Evolutionary conservation across 2,329 filamentous ascomycete species (phyloP).

Genomic region (Trichoderma brevicompactum): DNA sequence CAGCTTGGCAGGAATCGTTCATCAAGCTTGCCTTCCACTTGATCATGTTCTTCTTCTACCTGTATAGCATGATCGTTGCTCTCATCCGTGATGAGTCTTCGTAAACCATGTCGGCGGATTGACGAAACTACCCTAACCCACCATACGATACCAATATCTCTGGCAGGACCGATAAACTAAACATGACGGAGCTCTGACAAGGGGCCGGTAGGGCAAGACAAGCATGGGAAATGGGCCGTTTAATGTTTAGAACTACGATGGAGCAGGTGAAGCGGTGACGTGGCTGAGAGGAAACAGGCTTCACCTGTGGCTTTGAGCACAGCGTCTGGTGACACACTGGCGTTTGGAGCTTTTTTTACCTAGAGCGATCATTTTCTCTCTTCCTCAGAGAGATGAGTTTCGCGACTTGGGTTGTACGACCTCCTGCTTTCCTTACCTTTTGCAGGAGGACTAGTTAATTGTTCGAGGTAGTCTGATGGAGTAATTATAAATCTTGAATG

Average conservation of each 20-base stretch:
- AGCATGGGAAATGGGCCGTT: conserved; percentile 22
- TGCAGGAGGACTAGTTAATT: not conserved
- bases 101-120: conserved; percentile 52
- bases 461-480: conserved; percentile 37
- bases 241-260: conserved; percentile 30
- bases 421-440: conserved; percentile 8
- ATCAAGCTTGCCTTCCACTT: conserved; percentile 98
- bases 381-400: not conserved
- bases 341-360: conserved; percentile 37
- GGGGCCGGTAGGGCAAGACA: conserved; percentile 16
- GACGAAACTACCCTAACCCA: conserved; percentile 25
- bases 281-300: conserved; percentile 38
- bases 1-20: conserved; percentile 80
- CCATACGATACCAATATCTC: conserved; percentile 31
- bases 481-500: conserved; percentile 38
- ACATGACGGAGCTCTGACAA: conserved; percentile 24
- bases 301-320: conserved; percentile 40
- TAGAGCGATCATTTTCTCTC: conserved; percentile 31
- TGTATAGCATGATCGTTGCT: conserved; percentile 98
- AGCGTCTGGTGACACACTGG: conserved; percentile 39
- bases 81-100: conserved; percentile 93
- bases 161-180: conserved; percentile 27
- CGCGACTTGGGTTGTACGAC: conserved; percentile 2
- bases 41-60: conserved; percentile 99
- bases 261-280: conserved; percentile 37